Base-by-base conservation (phyloP, 2,329 filamentous ascomycete species). In the Penicillium sp. region DNA sequence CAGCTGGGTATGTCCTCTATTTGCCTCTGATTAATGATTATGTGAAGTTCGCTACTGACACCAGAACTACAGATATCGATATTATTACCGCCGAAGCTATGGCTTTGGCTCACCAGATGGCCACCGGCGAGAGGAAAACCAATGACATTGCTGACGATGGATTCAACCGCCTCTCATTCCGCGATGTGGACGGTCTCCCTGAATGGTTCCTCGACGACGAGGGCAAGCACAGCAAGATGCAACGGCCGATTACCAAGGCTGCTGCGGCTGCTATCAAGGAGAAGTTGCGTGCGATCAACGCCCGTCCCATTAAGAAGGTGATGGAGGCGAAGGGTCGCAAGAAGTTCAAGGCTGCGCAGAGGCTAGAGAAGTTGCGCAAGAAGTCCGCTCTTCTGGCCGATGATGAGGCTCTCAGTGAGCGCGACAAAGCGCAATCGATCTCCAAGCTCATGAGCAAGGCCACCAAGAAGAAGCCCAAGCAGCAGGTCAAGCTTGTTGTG, bases 41-140 rank as follows among this genome's bases (percentile, higher is more conserved):
- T 51, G 20, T 22, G 37, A 4, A 20, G 37, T 14, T 40, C 29
- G 15, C 15, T 56, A 53, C 67, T 69, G 63, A 70, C 61, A 53
- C 47, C 29, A 6, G 20, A 29, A 40, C 18, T 52, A 71, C 75
- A 82, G 92, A 97, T 70, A 96, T 99, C 75, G 92, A 97, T 72
- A 97, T 99, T 68, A 96, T 97, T 69, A 99, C 94, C n/a, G 94
- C 92, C 5, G 94, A 99, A 79, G 94, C 95, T 61, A 99, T 99
- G 94, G 95, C 93, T 0, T 82, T 99, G 15, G 95, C 94, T 0
- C 94, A 97, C 62, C 85, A 91, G 69, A 87, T 99, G 56, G 94
- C 92, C 3, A 91, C 89, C 0, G 93, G 93, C 43, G 83, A 93
- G 70, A 92, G 88, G 73, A 89, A 87, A 0, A 88, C 85, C 44